Conservation (phyloP, 148 eudicot species). For the Rhododendron ferrugineum region DNA sequence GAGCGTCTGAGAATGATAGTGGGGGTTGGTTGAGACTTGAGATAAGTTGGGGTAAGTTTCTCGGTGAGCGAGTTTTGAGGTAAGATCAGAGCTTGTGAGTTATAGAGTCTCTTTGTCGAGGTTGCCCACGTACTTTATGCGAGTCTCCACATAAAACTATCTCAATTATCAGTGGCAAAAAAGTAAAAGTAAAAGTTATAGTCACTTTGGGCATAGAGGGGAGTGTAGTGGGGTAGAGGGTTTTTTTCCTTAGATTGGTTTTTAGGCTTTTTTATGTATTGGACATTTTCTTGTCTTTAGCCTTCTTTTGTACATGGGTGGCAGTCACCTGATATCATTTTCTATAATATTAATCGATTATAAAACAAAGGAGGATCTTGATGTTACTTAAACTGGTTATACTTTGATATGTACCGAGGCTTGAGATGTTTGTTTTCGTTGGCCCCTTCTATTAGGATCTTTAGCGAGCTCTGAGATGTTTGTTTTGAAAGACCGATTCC, state of each 20-base stretch:
- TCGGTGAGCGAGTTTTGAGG: not conserved
- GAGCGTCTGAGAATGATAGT: not conserved
- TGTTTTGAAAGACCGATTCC: not conserved
- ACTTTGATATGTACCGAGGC: not conserved
- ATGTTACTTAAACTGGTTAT: not conserved
- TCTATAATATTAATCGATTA: no score
- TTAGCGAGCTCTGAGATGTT: not conserved
- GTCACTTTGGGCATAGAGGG: no score
- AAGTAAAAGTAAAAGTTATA: no score
- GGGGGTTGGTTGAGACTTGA: not conserved
- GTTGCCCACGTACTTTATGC: no score
- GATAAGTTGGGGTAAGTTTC: not conserved
- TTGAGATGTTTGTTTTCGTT: not conserved
- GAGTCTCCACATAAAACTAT: no score
- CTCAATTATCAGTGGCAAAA: no score
- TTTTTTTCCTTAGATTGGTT: no score
- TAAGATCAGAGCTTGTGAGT: not conserved
- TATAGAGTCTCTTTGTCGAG: not conserved
- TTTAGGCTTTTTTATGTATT: no score
- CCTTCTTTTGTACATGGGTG: no score
- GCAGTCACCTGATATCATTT: no score
- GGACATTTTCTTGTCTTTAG: no score
- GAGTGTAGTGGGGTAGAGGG: no score
- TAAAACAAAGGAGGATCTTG: not conserved
- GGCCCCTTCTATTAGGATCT: not conserved